Conservation (phyloP, 768 basidiomycete genomes). For the Mycena maculata region DNA sequence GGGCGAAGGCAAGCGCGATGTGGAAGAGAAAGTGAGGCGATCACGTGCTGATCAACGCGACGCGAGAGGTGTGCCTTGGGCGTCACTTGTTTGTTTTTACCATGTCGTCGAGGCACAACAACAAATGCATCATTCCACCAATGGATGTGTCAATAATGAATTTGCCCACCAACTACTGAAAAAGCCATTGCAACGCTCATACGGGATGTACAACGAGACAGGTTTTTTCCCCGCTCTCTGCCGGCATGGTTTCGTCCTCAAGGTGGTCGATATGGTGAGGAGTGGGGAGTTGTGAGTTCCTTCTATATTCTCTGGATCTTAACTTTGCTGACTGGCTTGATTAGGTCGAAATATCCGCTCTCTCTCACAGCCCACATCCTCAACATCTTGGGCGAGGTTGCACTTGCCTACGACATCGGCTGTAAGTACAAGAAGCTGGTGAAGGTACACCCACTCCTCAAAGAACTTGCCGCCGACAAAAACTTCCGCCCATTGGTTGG, state of each 20-base stretch:
- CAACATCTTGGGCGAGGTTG: background rate
- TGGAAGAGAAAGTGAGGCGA: no score
- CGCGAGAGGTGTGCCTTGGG: no score
- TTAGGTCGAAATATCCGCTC: constrained; percentile 22
- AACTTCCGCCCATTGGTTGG: background rate
- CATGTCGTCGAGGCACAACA: no score
- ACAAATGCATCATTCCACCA: no score
- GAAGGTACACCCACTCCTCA: background rate
- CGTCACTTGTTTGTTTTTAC: no score
- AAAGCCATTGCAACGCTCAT: background rate
- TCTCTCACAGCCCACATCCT: constrained; percentile 3
- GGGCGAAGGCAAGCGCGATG: no score
- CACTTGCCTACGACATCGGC: background rate
- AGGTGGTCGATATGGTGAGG: background rate
- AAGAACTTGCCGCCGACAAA: no score
- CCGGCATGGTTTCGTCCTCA: background rate
- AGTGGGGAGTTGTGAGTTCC: background rate
- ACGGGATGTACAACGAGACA: background rate
- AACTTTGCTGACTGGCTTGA: background rate
- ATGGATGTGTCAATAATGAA: no score
- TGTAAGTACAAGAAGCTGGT: background rate
- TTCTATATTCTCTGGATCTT: background rate
- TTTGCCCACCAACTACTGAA: background rate
- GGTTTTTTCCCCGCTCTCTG: background rate
- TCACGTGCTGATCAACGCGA: no score